phyloP scores from a whole-genome alignment of 805 yeast genomes.

The Candida quercuum region DNA sequence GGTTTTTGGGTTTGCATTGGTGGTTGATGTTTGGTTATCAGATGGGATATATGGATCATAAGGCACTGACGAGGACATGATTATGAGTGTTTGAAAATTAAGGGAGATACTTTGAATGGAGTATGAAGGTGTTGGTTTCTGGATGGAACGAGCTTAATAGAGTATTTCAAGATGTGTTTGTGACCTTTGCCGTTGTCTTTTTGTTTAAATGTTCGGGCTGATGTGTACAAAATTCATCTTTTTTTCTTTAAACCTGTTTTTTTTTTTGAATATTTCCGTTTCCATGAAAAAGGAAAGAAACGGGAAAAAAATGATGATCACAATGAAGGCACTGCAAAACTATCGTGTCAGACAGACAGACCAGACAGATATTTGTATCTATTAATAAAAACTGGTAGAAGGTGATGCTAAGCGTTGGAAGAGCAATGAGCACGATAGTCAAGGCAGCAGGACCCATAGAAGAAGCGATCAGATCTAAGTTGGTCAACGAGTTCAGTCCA shows the following conservation, averaged over 20 bases:
- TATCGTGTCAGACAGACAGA: no score
- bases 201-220: no score
- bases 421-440: constrained; percentile 20
- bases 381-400: no score
- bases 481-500: constrained; percentile 31
- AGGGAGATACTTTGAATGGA: not conserved
- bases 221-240: no score
- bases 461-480: constrained; percentile 15
- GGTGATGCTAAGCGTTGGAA: constrained; percentile 4
- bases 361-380: no score
- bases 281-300: not conserved
- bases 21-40: constrained; percentile 27
- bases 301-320: no score
- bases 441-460: constrained; percentile 21
- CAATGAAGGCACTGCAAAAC: no score
- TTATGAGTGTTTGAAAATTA: constrained; percentile 2
- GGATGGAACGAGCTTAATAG: no score
- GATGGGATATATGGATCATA: constrained; percentile 83
- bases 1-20: constrained; percentile 40
- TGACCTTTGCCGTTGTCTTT: no score
- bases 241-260: not conserved
- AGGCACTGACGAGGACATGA: constrained; percentile 75
- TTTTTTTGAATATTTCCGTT: not conserved
- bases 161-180: no score
- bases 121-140: no score